These are phyloP conservation scores for Arthrobotrys entomopaga DNA, from an alignment of 2,329 filamentous ascomycete genomes.

Conservation along the genomic window DNA sequence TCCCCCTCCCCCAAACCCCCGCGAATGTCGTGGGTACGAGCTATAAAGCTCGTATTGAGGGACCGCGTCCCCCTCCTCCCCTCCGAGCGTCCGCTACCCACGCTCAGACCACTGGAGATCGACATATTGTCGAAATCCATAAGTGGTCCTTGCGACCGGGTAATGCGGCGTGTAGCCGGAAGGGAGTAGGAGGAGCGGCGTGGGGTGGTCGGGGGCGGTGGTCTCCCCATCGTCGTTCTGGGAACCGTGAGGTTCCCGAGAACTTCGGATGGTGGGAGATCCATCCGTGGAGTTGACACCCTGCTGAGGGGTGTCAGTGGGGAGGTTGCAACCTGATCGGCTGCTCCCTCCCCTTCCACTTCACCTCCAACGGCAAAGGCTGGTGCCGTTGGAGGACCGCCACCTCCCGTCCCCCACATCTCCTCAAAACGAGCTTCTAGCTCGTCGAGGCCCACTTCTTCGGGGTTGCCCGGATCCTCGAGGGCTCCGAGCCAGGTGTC, in stretches of 20 bases:
- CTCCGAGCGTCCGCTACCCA: background rate
- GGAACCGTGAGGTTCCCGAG: background rate
- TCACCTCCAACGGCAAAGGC: background rate
- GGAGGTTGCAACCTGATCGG: background rate
- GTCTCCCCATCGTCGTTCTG: background rate
- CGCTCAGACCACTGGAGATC: background rate
- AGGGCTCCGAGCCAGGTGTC: conserved; percentile 1
- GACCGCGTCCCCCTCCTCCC: background rate
- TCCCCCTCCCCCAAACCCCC: conserved; percentile 14
- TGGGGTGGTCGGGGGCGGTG: too few relatives aligned
- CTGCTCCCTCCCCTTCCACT: background rate
- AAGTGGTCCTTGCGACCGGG: conserved; percentile 10
- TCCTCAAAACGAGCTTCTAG: conserved; percentile 18
- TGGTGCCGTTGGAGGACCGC: background rate
- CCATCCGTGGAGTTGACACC: conserved; percentile 15
- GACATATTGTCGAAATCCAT: background rate
- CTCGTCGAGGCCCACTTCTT: conserved; percentile 11
- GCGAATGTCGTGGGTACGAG: conserved; percentile 21
- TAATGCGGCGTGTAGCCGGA: background rate
- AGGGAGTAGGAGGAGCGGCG: too few relatives aligned
- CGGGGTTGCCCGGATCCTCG: conserved; percentile 10
- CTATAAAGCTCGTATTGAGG: conserved; percentile 21
- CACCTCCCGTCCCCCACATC: conserved; percentile 5
- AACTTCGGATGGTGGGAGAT: conserved; percentile 6
- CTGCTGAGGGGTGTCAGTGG: conserved; percentile 30